Evolutionary conservation across 148 eudicot genomes (phyloP), one percentile per base, ranked within the genome.

Genomic region (Vaccinium myrtillus): DNA sequence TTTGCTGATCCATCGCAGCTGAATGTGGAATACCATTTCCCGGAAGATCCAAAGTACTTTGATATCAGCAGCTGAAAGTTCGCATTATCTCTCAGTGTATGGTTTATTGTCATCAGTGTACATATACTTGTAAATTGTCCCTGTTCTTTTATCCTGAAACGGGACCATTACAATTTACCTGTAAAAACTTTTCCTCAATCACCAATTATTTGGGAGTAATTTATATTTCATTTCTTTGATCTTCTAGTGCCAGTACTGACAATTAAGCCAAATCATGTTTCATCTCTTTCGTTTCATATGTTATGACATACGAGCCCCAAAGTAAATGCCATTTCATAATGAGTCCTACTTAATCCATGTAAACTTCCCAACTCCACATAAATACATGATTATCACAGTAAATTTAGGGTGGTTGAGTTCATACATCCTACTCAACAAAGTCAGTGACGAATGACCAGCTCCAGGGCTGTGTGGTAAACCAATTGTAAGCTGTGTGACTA

Each of bases 41-140:
- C 96, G 36, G 88, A 85, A 56, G 91, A 95, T 91, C 98, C 98
- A 16, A 95, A 93, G 88, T 95, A 92, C 74, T 95, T 90, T 81
- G 89, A 90, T 82, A 90, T 95, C 84, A 88, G 94, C 78, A 85
- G 88, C 86, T 90, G 87, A 89, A 77, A 77, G 39, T 58, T 79
- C 5, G 6, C 70, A 36, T 32, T 6, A 18, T 83, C 15, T 25
- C 8, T 32, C 15, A 43, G 80, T 61, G 30, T 75, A 49, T 53
- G 32, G n/a, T 39, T 56, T 16, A 36, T 18, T 75, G 51, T 48
- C 5, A 76, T 84, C 19, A 5, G 2, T 83, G 74, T 83, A 59
- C 18, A 69, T 76, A 76, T 16, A 58, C 74, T 61, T 30, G 53
- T 49, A 6, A 58, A 27, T 8, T 51, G 73, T 12, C 54, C 63